These are phyloP conservation scores for Fonsecaea multimorphosa DNA, from an alignment of 2,329 filamentous ascomycete species.

Conservation along the genomic window DNA sequence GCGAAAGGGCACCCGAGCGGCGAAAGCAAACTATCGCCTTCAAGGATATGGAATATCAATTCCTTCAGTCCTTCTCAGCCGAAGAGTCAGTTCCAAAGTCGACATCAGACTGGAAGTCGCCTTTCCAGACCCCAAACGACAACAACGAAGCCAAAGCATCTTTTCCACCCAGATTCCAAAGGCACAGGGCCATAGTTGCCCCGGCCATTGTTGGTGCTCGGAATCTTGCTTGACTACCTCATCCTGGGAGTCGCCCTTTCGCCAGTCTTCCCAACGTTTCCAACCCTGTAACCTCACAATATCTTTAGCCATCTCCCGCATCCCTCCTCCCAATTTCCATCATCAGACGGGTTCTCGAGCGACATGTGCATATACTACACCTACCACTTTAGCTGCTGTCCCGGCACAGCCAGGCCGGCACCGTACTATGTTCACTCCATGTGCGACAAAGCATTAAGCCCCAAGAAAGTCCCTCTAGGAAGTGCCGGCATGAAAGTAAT, in stretches of 20 bases:
- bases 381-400: conserved; percentile 40
- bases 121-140: background rate
- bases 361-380: conserved; percentile 40
- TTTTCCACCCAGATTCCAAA: background rate
- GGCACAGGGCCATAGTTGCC: background rate
- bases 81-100: conserved; percentile 8
- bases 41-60: conserved; percentile 15
- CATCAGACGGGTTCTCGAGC: background rate
- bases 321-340: background rate
- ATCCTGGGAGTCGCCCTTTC: background rate
- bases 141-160: background rate
- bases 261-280: background rate
- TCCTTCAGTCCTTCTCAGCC: conserved; percentile 13
- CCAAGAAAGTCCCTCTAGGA: conserved; percentile 10
- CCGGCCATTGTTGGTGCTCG: background rate
- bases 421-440: conserved; percentile 39
- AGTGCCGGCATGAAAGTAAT: conserved; percentile 12
- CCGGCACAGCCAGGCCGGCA: conserved; percentile 37
- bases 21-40: conserved; percentile 9
- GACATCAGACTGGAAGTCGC: background rate
- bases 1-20: background rate
- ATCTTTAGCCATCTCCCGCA: background rate
- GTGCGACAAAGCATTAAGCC: conserved; percentile 33
- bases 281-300: background rate
- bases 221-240: background rate